Percentiles rank a stretch among this genome's conserved stretches.
These are phyloP conservation scores for Guadua angustifolia DNA, from an alignment of 176 grass and related monocot genomes.

Conservation along the genomic window DNA sequence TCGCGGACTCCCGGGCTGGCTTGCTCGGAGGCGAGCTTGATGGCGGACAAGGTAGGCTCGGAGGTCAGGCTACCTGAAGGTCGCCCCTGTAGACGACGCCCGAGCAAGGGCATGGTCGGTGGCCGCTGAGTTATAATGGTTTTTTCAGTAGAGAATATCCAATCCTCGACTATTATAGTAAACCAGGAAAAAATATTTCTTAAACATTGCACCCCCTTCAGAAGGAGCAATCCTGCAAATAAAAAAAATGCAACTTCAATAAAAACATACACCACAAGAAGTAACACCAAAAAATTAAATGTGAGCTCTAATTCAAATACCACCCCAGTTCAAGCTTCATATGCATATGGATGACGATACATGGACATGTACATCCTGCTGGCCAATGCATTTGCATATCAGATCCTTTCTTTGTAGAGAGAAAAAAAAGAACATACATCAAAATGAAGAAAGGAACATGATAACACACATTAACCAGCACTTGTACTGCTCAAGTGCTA, in stretches of 20 bases:
- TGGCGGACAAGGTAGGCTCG: too few species aligned
- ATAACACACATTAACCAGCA: neutral
- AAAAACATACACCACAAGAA: constrained; percentile 9
- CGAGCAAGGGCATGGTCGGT: too few species aligned
- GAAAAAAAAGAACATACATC: neutral
- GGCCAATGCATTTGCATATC: constrained; percentile 46
- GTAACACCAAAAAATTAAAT: constrained; percentile 29
- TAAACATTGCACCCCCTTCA: constrained; percentile 49
- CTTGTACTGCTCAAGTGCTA: constrained; percentile 11
- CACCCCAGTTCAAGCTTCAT: constrained; percentile 37
- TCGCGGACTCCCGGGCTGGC: too few species aligned
- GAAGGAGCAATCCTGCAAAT: constrained; percentile 57
- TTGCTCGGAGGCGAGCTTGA: too few species aligned
- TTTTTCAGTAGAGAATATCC: too few species aligned
- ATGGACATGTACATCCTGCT: constrained; percentile 42
- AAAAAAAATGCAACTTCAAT: constrained; percentile 52
- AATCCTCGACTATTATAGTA: too few species aligned
- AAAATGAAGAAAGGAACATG: neutral
- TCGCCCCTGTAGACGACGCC: too few species aligned
- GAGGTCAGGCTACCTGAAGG: too few species aligned
- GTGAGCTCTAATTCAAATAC: constrained; percentile 47
- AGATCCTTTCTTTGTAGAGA: constrained; percentile 41
- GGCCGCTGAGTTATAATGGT: too few species aligned
- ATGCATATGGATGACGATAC: constrained; percentile 27
- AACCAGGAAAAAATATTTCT: constrained; percentile 1